A percentile compares a stretch with the other conserved stretches of the same genome.
Evolutionary conservation across 441 rosid genomes (phyloP).

Genomic region (Hura crepitans): DNA sequence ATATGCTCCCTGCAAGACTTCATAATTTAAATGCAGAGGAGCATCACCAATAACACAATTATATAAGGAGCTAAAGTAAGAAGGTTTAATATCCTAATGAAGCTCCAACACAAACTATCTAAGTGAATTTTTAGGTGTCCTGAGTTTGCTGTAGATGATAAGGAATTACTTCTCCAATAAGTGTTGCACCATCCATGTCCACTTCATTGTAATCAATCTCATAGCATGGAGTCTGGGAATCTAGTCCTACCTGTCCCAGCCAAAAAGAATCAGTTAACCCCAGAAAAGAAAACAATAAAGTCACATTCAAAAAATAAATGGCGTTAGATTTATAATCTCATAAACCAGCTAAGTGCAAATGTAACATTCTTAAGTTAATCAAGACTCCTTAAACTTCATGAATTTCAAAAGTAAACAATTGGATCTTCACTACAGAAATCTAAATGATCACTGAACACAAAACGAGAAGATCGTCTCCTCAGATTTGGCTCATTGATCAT

Average conservation of each 20-base stretch:
- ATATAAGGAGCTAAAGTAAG: neutral
- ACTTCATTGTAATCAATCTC: constrained; percentile 41
- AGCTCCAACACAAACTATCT: neutral
- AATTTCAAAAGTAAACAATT: neutral
- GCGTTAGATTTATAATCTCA: neutral
- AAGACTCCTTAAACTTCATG: neutral
- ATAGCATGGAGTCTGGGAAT: constrained; percentile 46
- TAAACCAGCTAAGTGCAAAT: neutral
- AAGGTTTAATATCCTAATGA: constrained; percentile 10
- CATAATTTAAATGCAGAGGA: constrained; percentile 17
- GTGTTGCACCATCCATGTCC: constrained; percentile 42
- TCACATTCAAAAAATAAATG: neutral
- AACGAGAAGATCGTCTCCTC: neutral
- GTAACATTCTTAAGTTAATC: neutral
- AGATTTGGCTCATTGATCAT: neutral
- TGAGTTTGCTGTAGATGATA: constrained; percentile 1
- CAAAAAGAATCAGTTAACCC: constrained; percentile 8
- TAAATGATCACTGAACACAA: neutral
- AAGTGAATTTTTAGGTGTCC: neutral
- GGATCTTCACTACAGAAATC: neutral
- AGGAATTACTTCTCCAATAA: constrained; percentile 53
- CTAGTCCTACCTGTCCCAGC: constrained; percentile 46
- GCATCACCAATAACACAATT: neutral
- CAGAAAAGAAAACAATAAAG: neutral
- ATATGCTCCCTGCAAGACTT: constrained; percentile 46